phyloP scores from a whole-genome alignment of 1,139 yeast species.

The Geotrichum klebahnii region DNA sequence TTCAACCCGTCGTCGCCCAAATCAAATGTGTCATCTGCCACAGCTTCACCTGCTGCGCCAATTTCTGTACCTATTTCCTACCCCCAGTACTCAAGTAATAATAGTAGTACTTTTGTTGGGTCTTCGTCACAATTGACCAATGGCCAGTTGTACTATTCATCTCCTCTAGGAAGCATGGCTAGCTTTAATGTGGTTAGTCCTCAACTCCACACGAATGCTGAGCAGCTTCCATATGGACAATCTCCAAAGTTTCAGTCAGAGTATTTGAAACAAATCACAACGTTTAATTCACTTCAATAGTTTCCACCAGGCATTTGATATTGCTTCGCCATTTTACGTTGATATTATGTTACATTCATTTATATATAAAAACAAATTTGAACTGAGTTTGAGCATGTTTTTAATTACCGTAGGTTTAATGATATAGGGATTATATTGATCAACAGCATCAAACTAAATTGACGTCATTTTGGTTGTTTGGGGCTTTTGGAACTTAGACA shows the following conservation, averaged over 20 bases:
- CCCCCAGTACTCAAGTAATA: background rate
- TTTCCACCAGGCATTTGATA: too few relatives aligned
- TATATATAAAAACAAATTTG: too few relatives aligned
- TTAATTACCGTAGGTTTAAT: too few relatives aligned
- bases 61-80: background rate
- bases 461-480: too few relatives aligned
- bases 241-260: conserved; percentile 20
- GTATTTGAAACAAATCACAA: conserved; percentile 17
- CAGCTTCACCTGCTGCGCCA: background rate
- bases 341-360: too few relatives aligned
- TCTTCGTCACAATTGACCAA: background rate
- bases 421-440: too few relatives aligned
- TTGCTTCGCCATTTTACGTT: too few relatives aligned
- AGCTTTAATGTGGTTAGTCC: conserved; percentile 12
- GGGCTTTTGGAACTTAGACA: too few relatives aligned
- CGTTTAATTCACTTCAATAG: conserved; percentile 1
- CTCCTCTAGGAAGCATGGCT: conserved; percentile 11
- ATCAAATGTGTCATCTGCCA: background rate
- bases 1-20: conserved; percentile 17
- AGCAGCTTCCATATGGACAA: conserved; percentile 13
- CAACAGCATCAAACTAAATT: too few relatives aligned
- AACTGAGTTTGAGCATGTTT: too few relatives aligned
- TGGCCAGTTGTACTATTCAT: conserved; percentile 8
- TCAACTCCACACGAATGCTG: background rate
- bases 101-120: background rate